phyloP scores from a whole-genome alignment of 345 rosid genomes.

The Combretum micranthum region DNA sequence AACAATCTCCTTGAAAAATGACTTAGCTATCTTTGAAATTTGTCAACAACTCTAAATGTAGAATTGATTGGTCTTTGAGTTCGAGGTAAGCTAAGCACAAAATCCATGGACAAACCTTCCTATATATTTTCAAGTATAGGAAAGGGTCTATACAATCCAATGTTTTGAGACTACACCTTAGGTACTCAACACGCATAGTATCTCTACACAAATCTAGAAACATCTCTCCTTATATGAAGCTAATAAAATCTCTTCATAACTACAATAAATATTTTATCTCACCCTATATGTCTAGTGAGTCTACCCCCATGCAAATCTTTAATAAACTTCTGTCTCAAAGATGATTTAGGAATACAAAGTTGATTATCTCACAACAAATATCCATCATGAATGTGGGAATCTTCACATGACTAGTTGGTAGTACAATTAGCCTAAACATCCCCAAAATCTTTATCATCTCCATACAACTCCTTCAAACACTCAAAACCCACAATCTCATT shows the following conservation, averaged over 20 bases:
- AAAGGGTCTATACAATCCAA: neutral
- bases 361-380: too few species aligned
- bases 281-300: too few species aligned
- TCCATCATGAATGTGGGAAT: too few species aligned
- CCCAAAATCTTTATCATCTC: too few species aligned
- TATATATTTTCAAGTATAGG: neutral
- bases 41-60: neutral
- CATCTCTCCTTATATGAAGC: constrained; percentile 4
- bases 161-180: neutral
- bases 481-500: too few species aligned
- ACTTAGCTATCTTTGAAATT: neutral
- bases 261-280: too few species aligned
- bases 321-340: too few species aligned
- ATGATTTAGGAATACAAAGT: too few species aligned
- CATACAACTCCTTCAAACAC: too few species aligned
- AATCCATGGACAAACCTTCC: constrained; percentile 4
- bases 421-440: too few species aligned
- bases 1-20: neutral
- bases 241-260: neutral
- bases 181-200: neutral
- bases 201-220: neutral
- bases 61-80: neutral
- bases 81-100: neutral
- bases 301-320: too few species aligned
- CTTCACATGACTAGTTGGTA: too few species aligned